Evolutionary conservation across 2,329 filamentous ascomycete genomes (phyloP).

Genomic region (Herpotrichia juniperi): DNA sequence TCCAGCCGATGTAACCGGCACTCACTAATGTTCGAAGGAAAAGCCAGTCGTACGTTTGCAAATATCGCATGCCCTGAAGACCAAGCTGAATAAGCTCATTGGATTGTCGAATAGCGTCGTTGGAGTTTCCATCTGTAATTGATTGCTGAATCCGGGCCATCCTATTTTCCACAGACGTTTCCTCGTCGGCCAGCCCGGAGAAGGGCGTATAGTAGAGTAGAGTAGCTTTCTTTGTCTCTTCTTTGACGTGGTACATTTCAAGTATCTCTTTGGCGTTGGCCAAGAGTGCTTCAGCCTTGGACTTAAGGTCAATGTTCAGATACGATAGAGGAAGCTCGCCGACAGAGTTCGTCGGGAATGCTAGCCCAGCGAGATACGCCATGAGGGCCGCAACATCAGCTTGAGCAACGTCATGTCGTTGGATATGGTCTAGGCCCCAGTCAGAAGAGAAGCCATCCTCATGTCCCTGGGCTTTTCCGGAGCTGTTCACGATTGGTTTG

Average conservation of each 20-base stretch:
- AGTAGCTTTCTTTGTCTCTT: conserved; percentile 77
- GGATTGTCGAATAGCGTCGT: conserved; percentile 80
- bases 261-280: conserved; percentile 86
- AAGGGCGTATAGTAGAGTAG: conserved; percentile 82
- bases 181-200: conserved; percentile 67
- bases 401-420: conserved; percentile 89
- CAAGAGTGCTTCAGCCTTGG: conserved; percentile 84
- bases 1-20: conserved; percentile 91
- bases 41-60: conserved; percentile 98
- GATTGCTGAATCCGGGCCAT: conserved; percentile 70
- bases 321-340: conserved; percentile 88
- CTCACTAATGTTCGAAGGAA: conserved; percentile 91
- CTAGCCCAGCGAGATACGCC: conserved; percentile 85
- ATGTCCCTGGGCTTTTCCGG: conserved; percentile 75
- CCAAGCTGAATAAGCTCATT: conserved; percentile 77
- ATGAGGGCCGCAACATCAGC: conserved; percentile 95
- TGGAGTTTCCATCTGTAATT: conserved; percentile 69
- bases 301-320: conserved; percentile 70
- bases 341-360: conserved; percentile 95
- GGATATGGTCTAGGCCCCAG: conserved; percentile 81
- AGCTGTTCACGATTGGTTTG: conserved; percentile 65
- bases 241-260: conserved; percentile 96
- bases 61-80: conserved; percentile 84
- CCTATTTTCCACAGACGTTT: conserved; percentile 69
- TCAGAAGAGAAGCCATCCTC: conserved; percentile 86